Evolutionary conservation across 164 flowering plant genomes (phyloP).

Genomic region (Liquidambar formosana): DNA sequence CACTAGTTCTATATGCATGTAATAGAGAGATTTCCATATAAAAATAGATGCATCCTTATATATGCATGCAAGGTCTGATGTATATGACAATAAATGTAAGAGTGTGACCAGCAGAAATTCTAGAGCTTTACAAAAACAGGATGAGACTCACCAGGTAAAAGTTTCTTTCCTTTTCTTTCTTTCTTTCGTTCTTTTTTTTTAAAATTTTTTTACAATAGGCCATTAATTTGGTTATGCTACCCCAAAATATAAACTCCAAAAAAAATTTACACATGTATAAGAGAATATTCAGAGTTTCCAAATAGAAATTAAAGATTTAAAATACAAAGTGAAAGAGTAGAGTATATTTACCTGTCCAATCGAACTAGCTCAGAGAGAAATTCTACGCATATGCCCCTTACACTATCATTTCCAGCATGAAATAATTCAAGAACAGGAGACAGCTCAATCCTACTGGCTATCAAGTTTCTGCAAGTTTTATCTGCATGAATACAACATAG

Average conservation of each 20-base stretch:
- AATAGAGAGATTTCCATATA: neutral
- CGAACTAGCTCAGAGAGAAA: conserved; percentile 62
- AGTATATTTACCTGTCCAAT: conserved; percentile 47
- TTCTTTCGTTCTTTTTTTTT: no score
- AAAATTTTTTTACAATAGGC: no score
- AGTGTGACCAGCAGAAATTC: neutral
- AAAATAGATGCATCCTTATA: no score
- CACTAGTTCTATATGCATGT: no score
- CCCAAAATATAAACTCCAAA: no score
- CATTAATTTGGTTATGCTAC: no score
- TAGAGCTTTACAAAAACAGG: no score
- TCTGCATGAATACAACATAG: conserved; percentile 63
- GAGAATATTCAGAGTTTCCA: no score
- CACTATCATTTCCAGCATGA: conserved; percentile 60
- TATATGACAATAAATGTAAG: neutral
- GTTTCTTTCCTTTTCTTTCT: no score
- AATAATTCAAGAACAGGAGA: conserved; percentile 64
- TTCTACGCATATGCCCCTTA: conserved; percentile 53
- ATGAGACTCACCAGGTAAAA: no score
- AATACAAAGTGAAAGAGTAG: neutral
- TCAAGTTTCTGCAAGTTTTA: conserved; percentile 48
- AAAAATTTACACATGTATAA: no score
- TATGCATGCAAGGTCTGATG: neutral
- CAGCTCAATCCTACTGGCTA: conserved; percentile 57
- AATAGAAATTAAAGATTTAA: no score